These are phyloP conservation scores for Taphrina flavorubra DNA, from an alignment of 1,139 yeast species.

Conservation along the genomic window DNA sequence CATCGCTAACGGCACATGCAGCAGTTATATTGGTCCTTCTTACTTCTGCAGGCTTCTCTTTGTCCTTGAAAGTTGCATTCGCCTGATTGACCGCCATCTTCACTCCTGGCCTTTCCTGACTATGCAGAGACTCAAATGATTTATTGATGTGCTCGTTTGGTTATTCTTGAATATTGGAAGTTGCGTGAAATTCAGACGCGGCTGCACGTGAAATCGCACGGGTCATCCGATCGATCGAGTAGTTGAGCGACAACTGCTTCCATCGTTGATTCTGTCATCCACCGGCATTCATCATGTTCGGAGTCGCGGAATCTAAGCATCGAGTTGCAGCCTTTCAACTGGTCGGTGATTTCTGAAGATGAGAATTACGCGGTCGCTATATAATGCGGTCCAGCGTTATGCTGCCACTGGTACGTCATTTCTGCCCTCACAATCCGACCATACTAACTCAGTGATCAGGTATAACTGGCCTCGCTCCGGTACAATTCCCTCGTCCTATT, in stretches of 20 bases:
- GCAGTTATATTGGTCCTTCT: conserved; percentile 91
- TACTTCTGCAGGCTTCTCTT: conserved; percentile 97
- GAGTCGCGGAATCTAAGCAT: neutral
- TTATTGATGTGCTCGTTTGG: neutral
- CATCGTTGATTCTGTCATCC: neutral
- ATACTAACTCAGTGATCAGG: conserved; percentile 58
- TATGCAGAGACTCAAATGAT: neutral
- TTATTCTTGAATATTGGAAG: neutral
- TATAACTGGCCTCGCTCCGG: conserved; percentile 74
- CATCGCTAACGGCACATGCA: conserved; percentile 89
- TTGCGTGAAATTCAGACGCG: conserved; percentile 14
- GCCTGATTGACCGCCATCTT: conserved; percentile 31
- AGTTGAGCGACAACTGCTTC: neutral
- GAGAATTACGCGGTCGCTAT: conserved; percentile 19
- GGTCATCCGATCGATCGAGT: neutral
- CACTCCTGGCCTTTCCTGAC: neutral
- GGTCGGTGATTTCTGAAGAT: neutral
- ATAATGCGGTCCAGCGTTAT: conserved; percentile 32
- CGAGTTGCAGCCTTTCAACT: neutral
- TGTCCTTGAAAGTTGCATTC: conserved; percentile 56
- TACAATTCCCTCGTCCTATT: conserved; percentile 85
- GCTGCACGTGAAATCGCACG: conserved; percentile 11
- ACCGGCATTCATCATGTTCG: neutral
- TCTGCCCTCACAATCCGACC: neutral
- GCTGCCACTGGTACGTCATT: conserved; percentile 30